A percentile compares a stretch with the other conserved stretches of the same genome.
Conservation (phyloP, 345 rosid species). For the Brassica napus region Da-Ae NC_063445.1:54965501-54966000, state of each 20-base stretch:
- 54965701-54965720: conserved; percentile 43
- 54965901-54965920: background rate
- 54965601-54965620: background rate
- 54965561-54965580: conserved; percentile 55
- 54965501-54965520: conserved; percentile 69
- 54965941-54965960: background rate
- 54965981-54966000: too few relatives aligned
- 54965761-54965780: background rate
- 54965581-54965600: background rate
- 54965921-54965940: conserved; percentile 19
- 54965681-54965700: conserved; percentile 68
- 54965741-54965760: background rate
- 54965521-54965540: conserved; percentile 61
- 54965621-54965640: conserved; percentile 1
- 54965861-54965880: background rate
- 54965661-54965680: conserved; percentile 62
- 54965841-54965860: background rate
- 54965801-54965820: background rate
- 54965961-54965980: too few relatives aligned
- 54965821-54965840: background rate
- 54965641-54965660: conserved; percentile 58
- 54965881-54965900: background rate
- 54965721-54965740: background rate
- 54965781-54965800: conserved; percentile 26
- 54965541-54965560: conserved; percentile 65